Evolutionary conservation across 1,284 basidiomycete species (phyloP).

Genomic region (Austropuccinia psidii): DNA sequence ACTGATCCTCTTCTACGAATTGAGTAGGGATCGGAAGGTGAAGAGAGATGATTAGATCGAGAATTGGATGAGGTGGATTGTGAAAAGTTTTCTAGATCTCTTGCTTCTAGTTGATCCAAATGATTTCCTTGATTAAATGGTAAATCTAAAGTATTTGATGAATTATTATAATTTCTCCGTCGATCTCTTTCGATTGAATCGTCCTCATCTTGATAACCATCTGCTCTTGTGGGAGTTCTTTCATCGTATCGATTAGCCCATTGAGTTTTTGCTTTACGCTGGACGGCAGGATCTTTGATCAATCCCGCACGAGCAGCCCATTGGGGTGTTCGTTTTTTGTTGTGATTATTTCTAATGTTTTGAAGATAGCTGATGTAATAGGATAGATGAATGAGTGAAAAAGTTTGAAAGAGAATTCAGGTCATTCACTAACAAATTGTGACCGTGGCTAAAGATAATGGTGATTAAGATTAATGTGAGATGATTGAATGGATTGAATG

Average conservation of each 20-base stretch:
- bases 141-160: too few relatives aligned
- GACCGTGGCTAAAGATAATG: conserved; percentile 7
- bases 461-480: conserved; percentile 69
- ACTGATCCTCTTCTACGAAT: too few relatives aligned
- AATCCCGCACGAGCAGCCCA: conserved; percentile 87
- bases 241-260: conserved; percentile 34
- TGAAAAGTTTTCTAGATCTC: too few relatives aligned
- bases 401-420: too few relatives aligned
- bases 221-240: conserved; percentile 12
- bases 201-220: conserved; percentile 32
- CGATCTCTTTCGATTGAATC: background rate
- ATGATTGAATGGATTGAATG: conserved; percentile 57
- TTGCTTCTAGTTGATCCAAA: too few relatives aligned
- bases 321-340: conserved; percentile 77
- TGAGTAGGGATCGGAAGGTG: too few relatives aligned
- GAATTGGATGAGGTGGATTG: too few relatives aligned
- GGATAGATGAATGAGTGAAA: background rate
- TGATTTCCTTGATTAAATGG: too few relatives aligned
- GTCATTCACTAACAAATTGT: conserved; percentile 30
- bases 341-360: conserved; percentile 95
- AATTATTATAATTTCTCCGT: too few relatives aligned
- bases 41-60: too few relatives aligned
- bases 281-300: conserved; percentile 55
- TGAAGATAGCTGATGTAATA: conserved; percentile 47
- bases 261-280: conserved; percentile 12